A percentile compares a stretch with the other conserved stretches of the same genome.
These are phyloP conservation scores for Priceomyces haplophilus DNA, from an alignment of 805 yeast species.

Conservation along the genomic window DNA sequence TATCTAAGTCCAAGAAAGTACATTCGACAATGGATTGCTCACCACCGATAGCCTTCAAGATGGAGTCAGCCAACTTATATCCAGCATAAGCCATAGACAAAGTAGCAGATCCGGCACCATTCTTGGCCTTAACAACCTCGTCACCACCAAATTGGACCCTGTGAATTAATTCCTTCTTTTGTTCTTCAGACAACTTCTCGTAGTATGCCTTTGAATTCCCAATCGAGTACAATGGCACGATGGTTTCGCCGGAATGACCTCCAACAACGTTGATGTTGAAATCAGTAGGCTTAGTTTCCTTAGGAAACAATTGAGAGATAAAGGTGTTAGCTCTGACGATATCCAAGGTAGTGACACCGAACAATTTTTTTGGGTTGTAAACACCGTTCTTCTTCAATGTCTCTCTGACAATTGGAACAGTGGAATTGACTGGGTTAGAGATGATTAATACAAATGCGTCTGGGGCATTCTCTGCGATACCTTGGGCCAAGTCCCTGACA, in stretches of 20 bases:
- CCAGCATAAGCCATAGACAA: constrained; percentile 96
- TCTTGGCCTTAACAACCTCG: constrained; percentile 92
- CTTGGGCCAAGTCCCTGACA: constrained; percentile 41
- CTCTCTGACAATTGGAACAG: constrained; percentile 49
- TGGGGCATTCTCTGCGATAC: constrained; percentile 38
- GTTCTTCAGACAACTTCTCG: constrained; percentile 9
- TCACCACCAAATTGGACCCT: constrained; percentile 76
- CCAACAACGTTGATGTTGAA: constrained; percentile 44
- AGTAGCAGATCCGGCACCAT: constrained; percentile 94
- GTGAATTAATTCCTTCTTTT: constrained; percentile 31
- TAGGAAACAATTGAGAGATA: constrained; percentile 35
- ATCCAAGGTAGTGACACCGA: constrained; percentile 47
- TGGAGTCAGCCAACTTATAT: constrained; percentile 65
- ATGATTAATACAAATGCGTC: constrained; percentile 43
- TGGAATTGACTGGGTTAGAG: constrained; percentile 46
- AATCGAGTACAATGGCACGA: constrained; percentile 34
- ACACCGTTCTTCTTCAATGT: constrained; percentile 46
- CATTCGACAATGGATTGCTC: constrained; percentile 41
- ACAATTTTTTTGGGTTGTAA: constrained; percentile 43
- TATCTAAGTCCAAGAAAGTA: constrained; percentile 51
- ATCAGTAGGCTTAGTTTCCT: constrained; percentile 29
- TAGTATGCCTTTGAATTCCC: constrained; percentile 19
- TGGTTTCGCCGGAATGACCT: constrained; percentile 48
- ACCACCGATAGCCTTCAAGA: constrained; percentile 41
- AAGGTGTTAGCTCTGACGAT: constrained; percentile 46